Conservation (phyloP, 768 basidiomycete genomes). For the Ramaria rubella region DNA sequence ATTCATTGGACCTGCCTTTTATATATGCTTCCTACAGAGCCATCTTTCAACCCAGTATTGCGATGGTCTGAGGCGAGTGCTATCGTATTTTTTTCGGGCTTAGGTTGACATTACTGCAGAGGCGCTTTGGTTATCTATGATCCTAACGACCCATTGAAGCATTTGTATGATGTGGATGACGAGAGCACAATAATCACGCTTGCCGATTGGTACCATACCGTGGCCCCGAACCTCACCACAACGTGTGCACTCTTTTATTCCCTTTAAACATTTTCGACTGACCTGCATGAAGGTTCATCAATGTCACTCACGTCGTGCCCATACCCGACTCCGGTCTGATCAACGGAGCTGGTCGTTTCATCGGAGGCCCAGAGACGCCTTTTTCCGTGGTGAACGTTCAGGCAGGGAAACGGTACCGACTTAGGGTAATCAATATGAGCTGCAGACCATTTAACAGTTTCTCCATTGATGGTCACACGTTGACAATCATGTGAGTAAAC, state of each 20-base stretch:
- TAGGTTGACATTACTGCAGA: constrained; percentile 35
- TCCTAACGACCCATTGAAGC: constrained; percentile 34
- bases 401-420: constrained; percentile 19
- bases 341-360: constrained; percentile 32
- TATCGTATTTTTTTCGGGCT: constrained; percentile 8
- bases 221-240: constrained; percentile 24
- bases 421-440: background rate
- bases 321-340: constrained; percentile 29
- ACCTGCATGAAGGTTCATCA: constrained; percentile 1
- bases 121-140: constrained; percentile 38
- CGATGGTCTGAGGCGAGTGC: constrained; percentile 30
- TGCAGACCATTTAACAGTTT: constrained; percentile 20
- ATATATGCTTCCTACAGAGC: constrained; percentile 12
- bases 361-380: constrained; percentile 28
- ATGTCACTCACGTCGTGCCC: constrained; percentile 7
- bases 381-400: constrained; percentile 33
- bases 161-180: constrained; percentile 33
- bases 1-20: background rate
- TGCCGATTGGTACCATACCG: constrained; percentile 26
- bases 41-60: constrained; percentile 19
- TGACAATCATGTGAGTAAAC: constrained; percentile 45
- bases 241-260: constrained; percentile 1
- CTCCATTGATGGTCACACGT: constrained; percentile 39
- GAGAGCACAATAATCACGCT: constrained; percentile 34
- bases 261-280: background rate